Base-by-base conservation (phyloP, 2,329 filamentous ascomycete species). In the Trichoderma koningiopsis region DNA sequence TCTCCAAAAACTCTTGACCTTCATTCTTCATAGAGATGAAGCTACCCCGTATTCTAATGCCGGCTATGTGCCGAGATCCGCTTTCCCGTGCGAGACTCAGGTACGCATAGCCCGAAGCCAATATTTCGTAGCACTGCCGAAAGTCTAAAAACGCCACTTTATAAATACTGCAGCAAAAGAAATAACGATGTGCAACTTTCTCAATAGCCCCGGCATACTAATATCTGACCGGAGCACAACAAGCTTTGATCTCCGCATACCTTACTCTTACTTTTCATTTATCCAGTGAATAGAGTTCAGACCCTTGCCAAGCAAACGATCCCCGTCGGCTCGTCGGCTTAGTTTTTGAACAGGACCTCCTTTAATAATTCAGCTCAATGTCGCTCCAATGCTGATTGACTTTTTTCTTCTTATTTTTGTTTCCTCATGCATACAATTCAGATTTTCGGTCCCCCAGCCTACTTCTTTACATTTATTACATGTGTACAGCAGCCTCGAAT, bases 221-320 rank as follows among this genome's bases (percentile, higher is more conserved):
- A 24, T 49, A 22, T 27, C 16, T 47, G 19, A 11, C 37, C 35
- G 37, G 19, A 8, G 37, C 37, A 37, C 47, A 40, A 60, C 37
- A 60, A 60, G 58, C 58, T 47, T 60, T 60, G 40, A 43, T 47
- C 37, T 37, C 19, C 19, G 16, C 29, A 31, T 29, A 47, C 19
- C 8, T 29, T 31, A 27, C 29, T 27, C 29, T 14, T 24, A 27
- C n/a, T 60, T 27, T 13, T 19, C 14, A 10, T 43, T 47, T 27
- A n/a, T 3, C 19, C 40, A 19, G 8, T 43, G 1, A 43, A n/a
- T 43, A 43, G 40, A 43, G 40, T 43, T 43, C 40, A 2, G n/a
- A 8, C 16, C 40, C 19, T 6, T n/a, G 40, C 40, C 40, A n/a
- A 43, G 40, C 40, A n/a, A n/a, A 43, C n/a, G 40, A 43, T 43